A percentile compares a stretch with the other conserved stretches of the same genome.
Evolutionary conservation across 345 rosid genomes (phyloP).

Genomic region (Citrus trifoliata): DNA sequence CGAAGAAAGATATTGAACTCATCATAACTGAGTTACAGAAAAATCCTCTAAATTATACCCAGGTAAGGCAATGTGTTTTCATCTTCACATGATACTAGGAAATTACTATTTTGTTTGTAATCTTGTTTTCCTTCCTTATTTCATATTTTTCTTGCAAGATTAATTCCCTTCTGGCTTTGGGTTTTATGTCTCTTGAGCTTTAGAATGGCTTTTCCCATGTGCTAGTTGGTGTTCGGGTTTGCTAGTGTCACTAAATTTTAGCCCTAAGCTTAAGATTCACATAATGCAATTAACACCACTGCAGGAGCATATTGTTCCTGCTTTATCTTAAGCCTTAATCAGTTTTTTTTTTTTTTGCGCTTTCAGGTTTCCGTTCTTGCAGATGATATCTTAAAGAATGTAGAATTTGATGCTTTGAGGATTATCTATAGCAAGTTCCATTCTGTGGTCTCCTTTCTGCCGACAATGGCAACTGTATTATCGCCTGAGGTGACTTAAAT

Average conservation of each 20-base stretch:
- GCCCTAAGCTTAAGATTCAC: background rate
- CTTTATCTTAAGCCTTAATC: background rate
- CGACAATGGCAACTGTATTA: slow-evolving; percentile 76
- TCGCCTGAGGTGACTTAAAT: slow-evolving; percentile 72
- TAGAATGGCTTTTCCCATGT: background rate
- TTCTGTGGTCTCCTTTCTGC: slow-evolving; percentile 68
- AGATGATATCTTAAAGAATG: slow-evolving; percentile 93
- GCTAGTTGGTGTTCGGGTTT: background rate
- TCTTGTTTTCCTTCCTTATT: no score
- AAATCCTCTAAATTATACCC: slow-evolving; percentile 89
- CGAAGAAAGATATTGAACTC: slow-evolving; percentile 65
- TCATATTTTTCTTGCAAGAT: no score
- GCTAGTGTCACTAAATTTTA: background rate
- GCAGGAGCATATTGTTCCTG: background rate
- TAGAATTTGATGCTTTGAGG: slow-evolving; percentile 87
- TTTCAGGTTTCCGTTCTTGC: slow-evolving; percentile 91
- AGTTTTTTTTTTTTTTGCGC: slow-evolving; percentile 14
- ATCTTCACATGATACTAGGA: background rate
- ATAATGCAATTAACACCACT: background rate
- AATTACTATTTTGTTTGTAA: background rate
- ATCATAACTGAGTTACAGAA: slow-evolving; percentile 73
- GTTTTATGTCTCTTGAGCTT: background rate
- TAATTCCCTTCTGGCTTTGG: background rate
- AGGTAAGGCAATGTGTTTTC: slow-evolving; percentile 42
- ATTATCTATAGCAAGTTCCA: slow-evolving; percentile 90